These are phyloP conservation scores for Prunus salicina DNA, from an alignment of 306 rosid genomes.

Conservation along the genomic window DNA sequence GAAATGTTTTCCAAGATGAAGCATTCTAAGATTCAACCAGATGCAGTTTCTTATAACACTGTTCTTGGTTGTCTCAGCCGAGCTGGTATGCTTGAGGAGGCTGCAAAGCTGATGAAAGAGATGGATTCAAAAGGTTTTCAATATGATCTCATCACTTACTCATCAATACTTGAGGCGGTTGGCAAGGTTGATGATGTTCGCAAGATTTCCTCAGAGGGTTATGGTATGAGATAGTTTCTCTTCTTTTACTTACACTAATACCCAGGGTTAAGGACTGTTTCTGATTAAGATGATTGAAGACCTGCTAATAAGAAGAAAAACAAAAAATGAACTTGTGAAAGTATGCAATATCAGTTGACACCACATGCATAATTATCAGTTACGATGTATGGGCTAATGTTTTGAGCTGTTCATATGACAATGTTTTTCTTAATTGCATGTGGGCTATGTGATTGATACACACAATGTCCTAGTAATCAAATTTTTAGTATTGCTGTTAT, in stretches of 20 bases:
- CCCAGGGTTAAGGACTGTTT: not conserved
- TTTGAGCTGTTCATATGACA: not conserved
- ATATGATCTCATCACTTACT: constrained; percentile 77
- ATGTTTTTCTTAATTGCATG: not conserved
- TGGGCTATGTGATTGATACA: not conserved
- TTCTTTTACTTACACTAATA: not conserved
- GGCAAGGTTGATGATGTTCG: constrained; percentile 76
- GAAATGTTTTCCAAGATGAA: constrained; percentile 76
- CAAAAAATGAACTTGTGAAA: not conserved
- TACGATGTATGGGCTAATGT: not conserved
- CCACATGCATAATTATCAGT: not conserved
- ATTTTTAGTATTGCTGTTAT: not conserved
- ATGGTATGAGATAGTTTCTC: constrained; percentile 14
- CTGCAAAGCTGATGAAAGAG: constrained; percentile 87
- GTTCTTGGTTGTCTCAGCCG: constrained; percentile 81
- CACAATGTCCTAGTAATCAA: not conserved
- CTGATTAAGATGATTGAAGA: not conserved
- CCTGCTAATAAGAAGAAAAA: not conserved
- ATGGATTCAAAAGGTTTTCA: constrained; percentile 71
- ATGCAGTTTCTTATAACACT: constrained; percentile 82
- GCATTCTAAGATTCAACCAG: constrained; percentile 57
- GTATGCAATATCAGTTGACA: not conserved
- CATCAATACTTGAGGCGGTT: constrained; percentile 93
- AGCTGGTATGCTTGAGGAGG: constrained; percentile 90
- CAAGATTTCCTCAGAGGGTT: constrained; percentile 3